Evolutionary conservation across 352 stramenopile species (phyloP), one percentile per base, ranked within the genome.

Genomic region (Phytophthora multivora): DNA sequence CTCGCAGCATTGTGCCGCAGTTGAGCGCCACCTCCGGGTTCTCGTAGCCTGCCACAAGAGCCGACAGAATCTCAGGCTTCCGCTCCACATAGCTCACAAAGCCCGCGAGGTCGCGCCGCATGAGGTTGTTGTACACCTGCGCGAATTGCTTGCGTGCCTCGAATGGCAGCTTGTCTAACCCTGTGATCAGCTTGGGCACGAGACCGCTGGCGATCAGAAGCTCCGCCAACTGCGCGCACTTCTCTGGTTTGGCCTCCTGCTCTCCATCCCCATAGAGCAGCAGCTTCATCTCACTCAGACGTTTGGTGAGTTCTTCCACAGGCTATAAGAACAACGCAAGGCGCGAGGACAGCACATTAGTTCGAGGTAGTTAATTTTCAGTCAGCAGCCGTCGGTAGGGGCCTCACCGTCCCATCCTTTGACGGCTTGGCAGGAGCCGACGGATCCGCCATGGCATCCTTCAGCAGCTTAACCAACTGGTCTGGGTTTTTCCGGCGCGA

Each of bases 61-160:
- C 73, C 53, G 82, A 92, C 8, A 97, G 70, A 21, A 96, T 83
- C 26, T 79, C 54, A 11, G 85, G 74, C 50, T 96, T 75, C 23
- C 73, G 67, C 49, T 86, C 77, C 18, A 97, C 77, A 63, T 97
- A 97, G 23, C 59, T 74, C 0, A 93, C 85, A 57, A 97, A 97
- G 16, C 80, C 79, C 18, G 75, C 73, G 6, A 96, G 70, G 54
- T 97, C 88, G 46, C 90, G 89, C 13, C 87, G 83, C 72, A 96
- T 91, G 26, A 97, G 79, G 68, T 96, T 97, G 73, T 89, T 94
- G 67, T 90, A 97, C 23, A 97, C 83, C 58, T 95, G 83, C 36
- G 81, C 86, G 62, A 94, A 89, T 40, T 94, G 81, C 66, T 94
- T 94, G 45, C 86, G 81, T 28, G 86, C 83, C 59, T 97, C 90